phyloP scores from a whole-genome alignment of 495 filamentous ascomycete species.

The Lasiosphaeria ovina region DNA sequence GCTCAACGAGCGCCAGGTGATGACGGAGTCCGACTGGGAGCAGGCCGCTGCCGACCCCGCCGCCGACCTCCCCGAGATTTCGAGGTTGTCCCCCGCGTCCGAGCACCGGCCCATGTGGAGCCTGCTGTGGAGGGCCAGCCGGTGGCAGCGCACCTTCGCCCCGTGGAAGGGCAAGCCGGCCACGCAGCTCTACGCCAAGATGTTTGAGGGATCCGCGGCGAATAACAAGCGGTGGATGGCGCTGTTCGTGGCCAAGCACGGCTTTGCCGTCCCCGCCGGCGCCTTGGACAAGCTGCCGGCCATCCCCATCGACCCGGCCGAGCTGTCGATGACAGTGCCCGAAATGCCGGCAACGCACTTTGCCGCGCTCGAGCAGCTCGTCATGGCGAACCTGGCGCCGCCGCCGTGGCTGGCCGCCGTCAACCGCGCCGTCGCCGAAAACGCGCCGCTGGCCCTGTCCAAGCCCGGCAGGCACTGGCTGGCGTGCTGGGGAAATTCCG shows the following conservation, averaged over 20 bases:
- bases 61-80: constrained; percentile 13
- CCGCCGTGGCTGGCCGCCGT: constrained; percentile 15
- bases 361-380: constrained; percentile 12
- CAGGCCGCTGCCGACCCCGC: constrained; percentile 17
- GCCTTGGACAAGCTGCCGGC: constrained; percentile 20
- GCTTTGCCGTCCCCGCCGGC: constrained; percentile 10
- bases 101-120: not conserved
- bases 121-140: not conserved
- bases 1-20: constrained; percentile 31
- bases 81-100: too few species aligned
- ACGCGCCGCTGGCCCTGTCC: constrained; percentile 14
- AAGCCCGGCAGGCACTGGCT: constrained; percentile 32
- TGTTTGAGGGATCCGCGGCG: constrained; percentile 18
- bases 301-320: constrained; percentile 14
- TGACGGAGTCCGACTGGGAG: constrained; percentile 30
- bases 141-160: not conserved
- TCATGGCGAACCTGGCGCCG: constrained; percentile 18
- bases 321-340: constrained; percentile 14
- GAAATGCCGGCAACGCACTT: constrained; percentile 17
- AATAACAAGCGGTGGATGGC: constrained; percentile 29
- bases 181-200: constrained; percentile 17
- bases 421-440: constrained; percentile 19
- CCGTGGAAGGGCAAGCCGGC: constrained; percentile 15
- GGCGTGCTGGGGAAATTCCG: constrained; percentile 11
- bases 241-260: constrained; percentile 28